Base-by-base conservation (phyloP, 192 early-diverging fungal genomes). In the Coemansia sp. region DNA sequence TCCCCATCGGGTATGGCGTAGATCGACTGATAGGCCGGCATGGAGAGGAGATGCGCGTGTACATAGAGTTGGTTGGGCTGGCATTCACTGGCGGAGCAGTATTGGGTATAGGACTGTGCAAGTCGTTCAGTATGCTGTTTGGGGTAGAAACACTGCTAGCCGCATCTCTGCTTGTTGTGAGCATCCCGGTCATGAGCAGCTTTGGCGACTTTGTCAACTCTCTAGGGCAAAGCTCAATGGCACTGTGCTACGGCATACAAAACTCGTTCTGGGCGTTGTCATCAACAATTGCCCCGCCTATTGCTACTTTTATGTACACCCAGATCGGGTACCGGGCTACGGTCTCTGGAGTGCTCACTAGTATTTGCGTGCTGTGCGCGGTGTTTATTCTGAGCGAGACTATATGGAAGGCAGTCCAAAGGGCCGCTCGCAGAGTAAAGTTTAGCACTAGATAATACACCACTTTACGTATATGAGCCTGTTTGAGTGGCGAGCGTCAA, bases 121-220 rank as follows among this genome's bases (percentile, higher is more conserved):
- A 61, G n/a, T 68, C 72, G 34, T 80, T 80, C 53, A 55, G 18
- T 2, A 69, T 61, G 53, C 43, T 71, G 1, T 26, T 68, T 12
- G 77, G 72, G 11, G 34, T 64, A 0, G 62, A 72, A 21, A 47
- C 69, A 0, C 66, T 65, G 65, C 52, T 80, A 37, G 61, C 72
- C 0, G 50, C 59, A 12, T 21, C 62, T 3, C 18, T 71, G 5
- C 37, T 80, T 9, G 7, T 72, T 16, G 72, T 75, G 2, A 80
- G 75, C 45, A 74, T 80, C 12, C 72, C 77, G 11, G 77, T 80
- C 10, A 80, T 80, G 77, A 80, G 77, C 43, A 80, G 77, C 41
- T 80, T 80, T 62, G 77, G 77, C 53, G 77, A 80, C 26, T 80
- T 80, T 69, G 77, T 80, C 43, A 80, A 80, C 33, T 35, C 61